These are phyloP conservation scores for Onygena corvina DNA, from an alignment of 2,329 filamentous ascomycete species.

Conservation along the genomic window DNA sequence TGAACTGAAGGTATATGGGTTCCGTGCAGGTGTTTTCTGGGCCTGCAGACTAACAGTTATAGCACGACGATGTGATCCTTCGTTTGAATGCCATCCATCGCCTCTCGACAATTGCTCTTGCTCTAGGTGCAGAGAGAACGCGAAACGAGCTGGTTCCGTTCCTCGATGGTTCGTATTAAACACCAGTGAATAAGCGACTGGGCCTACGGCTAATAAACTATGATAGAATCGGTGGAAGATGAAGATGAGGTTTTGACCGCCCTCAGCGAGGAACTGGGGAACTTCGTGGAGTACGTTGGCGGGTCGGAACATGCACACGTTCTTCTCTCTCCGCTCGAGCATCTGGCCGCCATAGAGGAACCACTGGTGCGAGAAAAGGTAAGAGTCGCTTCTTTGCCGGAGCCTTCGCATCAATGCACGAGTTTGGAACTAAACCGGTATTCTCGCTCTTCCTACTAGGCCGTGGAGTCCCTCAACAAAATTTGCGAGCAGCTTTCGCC, in stretches of 20 bases:
- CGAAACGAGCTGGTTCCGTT: constrained; percentile 98
- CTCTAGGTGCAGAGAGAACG: constrained; percentile 88
- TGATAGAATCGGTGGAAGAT: constrained; percentile 89
- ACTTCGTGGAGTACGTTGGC: constrained; percentile 95
- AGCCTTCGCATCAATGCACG: not conserved
- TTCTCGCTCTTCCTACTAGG: constrained; percentile 42
- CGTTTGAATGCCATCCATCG: constrained; percentile 97
- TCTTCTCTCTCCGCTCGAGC: constrained; percentile 91
- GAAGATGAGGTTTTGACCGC: constrained; percentile 97
- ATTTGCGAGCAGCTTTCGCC: constrained; percentile 87
- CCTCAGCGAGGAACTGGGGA: constrained; percentile 89
- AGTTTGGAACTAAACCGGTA: not conserved
- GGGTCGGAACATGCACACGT: constrained; percentile 90
- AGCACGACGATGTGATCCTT: constrained; percentile 98
- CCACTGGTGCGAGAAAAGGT: constrained; percentile 97
- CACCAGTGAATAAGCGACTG: too few species aligned
- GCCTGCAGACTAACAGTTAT: constrained; percentile 13
- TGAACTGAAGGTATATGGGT: constrained; percentile 75
- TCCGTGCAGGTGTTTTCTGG: constrained; percentile 10
- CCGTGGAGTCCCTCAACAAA: constrained; percentile 98
- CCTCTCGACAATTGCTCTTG: constrained; percentile 93
- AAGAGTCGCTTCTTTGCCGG: constrained; percentile 19
- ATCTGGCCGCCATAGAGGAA: constrained; percentile 95
- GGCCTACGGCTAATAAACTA: not conserved
- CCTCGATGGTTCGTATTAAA: constrained; percentile 84